Percentiles rank a stretch among this genome's conserved stretches.
Evolutionary conservation across 768 basidiomycete genomes (phyloP).

Genomic region (Panellus pusillus): DNA sequence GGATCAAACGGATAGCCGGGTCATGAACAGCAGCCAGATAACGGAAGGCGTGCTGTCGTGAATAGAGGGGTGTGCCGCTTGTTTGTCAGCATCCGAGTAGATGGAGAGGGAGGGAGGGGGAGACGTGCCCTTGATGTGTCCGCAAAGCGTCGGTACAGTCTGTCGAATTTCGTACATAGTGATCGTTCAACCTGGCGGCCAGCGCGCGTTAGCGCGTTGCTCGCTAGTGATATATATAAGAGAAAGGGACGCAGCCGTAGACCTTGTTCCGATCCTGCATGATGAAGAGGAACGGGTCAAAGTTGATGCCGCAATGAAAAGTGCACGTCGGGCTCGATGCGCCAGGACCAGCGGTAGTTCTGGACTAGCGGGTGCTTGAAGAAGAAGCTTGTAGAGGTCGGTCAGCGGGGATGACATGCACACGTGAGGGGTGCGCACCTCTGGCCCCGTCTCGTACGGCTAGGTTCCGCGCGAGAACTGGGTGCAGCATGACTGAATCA

Average conservation of each 20-base stretch:
- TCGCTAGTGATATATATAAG: too few species aligned
- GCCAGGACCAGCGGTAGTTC: slow-evolving; percentile 77
- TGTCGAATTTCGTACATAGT: slow-evolving; percentile 72
- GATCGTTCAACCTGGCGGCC: slow-evolving; percentile 76
- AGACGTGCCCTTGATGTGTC: slow-evolving; percentile 57
- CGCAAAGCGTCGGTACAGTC: slow-evolving; percentile 77
- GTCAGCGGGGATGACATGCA: background rate
- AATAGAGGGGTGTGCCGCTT: too few species aligned
- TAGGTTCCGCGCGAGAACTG: too few species aligned
- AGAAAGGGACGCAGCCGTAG: slow-evolving; percentile 58
- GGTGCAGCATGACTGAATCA: too few species aligned
- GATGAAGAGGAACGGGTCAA: slow-evolving; percentile 68
- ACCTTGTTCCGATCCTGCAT: slow-evolving; percentile 71
- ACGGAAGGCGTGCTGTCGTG: too few species aligned
- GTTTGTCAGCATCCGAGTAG: too few species aligned
- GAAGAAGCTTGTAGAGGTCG: slow-evolving; percentile 50
- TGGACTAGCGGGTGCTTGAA: slow-evolving; percentile 67
- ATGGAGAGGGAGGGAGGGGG: background rate
- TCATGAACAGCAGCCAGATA: too few species aligned
- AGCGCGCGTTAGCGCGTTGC: too few species aligned
- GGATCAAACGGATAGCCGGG: too few species aligned
- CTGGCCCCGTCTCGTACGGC: too few species aligned
- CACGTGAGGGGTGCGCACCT: slow-evolving; percentile 33
- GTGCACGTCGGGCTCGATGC: slow-evolving; percentile 77
- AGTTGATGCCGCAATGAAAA: slow-evolving; percentile 70